A percentile compares a stretch with the other conserved stretches of the same genome.
Evolutionary conservation across 371 early-diverging fungal genomes (phyloP).

Genomic region (Rhizomucor miehei): DNA sequence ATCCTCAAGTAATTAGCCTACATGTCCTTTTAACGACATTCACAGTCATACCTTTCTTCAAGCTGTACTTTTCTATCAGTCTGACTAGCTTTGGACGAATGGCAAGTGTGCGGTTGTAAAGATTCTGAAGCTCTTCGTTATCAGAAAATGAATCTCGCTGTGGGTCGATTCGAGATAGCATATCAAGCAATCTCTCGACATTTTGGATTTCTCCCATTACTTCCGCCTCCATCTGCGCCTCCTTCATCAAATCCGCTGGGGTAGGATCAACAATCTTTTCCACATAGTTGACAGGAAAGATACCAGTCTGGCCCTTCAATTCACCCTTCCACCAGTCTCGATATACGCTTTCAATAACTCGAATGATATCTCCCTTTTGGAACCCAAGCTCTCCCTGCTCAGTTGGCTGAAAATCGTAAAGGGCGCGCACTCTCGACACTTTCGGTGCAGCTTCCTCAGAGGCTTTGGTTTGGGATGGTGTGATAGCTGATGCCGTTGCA

Average conservation of each 20-base stretch:
- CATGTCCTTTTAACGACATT: not conserved
- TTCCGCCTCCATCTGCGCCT: conserved; percentile 67
- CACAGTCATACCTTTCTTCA: conserved; percentile 65
- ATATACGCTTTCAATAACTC: conserved; percentile 81
- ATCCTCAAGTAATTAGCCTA: not conserved
- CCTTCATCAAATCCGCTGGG: conserved; percentile 53
- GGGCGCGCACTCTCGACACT: conserved; percentile 73
- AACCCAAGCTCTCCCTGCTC: conserved; percentile 85
- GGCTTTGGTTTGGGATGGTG: not conserved
- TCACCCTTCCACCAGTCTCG: conserved; percentile 94
- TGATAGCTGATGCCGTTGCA: not conserved
- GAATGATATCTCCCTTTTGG: conserved; percentile 74
- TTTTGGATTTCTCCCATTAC: conserved; percentile 73
- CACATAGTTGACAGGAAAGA: conserved; percentile 90
- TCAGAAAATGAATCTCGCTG: conserved; percentile 80
- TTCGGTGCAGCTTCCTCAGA: conserved; percentile 19
- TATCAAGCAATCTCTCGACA: conserved; percentile 74
- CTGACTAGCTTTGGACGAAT: conserved; percentile 78
- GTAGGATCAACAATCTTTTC: conserved; percentile 60
- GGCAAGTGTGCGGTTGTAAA: conserved; percentile 69
- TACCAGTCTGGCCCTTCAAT: conserved; percentile 68
- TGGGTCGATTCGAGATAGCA: conserved; percentile 78
- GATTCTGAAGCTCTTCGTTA: conserved; percentile 79
- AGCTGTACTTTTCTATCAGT: conserved; percentile 72
- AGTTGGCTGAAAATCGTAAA: conserved; percentile 83